Evolutionary conservation across 805 yeast species (phyloP), one percentile per base, ranked within the genome.

Genomic region (Barnettozyma populi): DNA sequence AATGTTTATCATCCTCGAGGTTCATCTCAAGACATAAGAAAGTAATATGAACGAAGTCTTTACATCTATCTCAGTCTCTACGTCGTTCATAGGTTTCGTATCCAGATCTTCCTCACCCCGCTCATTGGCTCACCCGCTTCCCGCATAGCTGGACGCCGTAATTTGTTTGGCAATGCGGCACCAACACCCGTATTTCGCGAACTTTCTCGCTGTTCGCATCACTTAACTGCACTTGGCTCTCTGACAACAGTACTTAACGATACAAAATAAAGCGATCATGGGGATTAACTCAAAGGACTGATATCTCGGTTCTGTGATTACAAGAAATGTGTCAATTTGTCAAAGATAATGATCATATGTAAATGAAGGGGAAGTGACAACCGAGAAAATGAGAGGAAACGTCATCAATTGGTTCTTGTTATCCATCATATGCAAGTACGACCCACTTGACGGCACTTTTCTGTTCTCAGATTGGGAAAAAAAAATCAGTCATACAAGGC

Each of bases 191-290:
- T 9, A 13, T 29, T 29, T 29, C 32, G 32, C 32, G 32, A 29
- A 29, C n/a, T 23, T 29, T 29, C 43, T 14, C 36, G 31, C 34
- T 20, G 36, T 21, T 32, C 20, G 18, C 37, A 35, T 35, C 37
- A 35, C 37, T 35, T 35, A 32, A 29, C 35, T 25, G 31, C 23
- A 20, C 21, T 20, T 18, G 21, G 34, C 36, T 52, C 55, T 52
- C 55, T 52, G 29, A 21, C 27, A 24, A 48, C 52, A 49, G 49
- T 49, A 52, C 55, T 52, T 52, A 52, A 45, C 47, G 54, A 46
- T 38, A 27, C 24, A 24, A 41, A 41, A 39, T 44, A 35, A 49
- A 48, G 43, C 47, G 49, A 45, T 45, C 42, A 37, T 38, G 48
- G 41, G 2, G 21, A 13, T 10, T 5, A 38, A 11, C 18, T n/a